Evolutionary conservation across 129 eudicot genomes (phyloP), one percentile per base, ranked within the genome.

Genomic region (Escallonia rubra): DNA sequence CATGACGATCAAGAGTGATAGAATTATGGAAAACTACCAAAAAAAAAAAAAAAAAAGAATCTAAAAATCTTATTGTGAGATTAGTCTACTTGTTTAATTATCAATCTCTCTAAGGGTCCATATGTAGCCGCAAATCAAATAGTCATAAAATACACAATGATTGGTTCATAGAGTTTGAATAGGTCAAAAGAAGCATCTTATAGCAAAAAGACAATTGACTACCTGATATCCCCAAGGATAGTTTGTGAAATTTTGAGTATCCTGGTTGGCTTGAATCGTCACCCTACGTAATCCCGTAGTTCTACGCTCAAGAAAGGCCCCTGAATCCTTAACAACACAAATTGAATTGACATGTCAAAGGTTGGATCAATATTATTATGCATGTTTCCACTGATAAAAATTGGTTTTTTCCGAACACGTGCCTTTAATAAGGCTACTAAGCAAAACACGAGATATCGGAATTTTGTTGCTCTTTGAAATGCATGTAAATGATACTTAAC

Each of bases 151-250:
- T 45, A 12, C 39, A 38, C 5, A 8, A 59, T 59, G 39, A 55
- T 2, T 40, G 5, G 64, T 55, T 55, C 59, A 55, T 55, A 14
- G 3, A 55, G 59, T 8, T 13, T 13, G 59, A 13, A 14, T 10
- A 12, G 59, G 55, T 9, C 6, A 5, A 55, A 55, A 55, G n/a
- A 3, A 14, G 34, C 59, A n/a, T 55, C 59, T 55, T 14, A 8
- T 23, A 3, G 14, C 4, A 55, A 55, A 14, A 3, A 2, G 4
- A 34, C 8, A 45, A 65, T 16, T 43, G 43, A 47, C 63, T 67
- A 91, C 96, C 85, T 88, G 93, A 73, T 87, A 85, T 59, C 97
- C 97, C 97, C 97, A 91, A 34, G 84, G 55, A 66, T 66, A 71
- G 68, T 82, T 74, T 5, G 88, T 74, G 39, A 79, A 73, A 59